Base-by-base conservation (phyloP, 371 early-diverging fungal species). In the Rhizopus microsporus region DNA sequence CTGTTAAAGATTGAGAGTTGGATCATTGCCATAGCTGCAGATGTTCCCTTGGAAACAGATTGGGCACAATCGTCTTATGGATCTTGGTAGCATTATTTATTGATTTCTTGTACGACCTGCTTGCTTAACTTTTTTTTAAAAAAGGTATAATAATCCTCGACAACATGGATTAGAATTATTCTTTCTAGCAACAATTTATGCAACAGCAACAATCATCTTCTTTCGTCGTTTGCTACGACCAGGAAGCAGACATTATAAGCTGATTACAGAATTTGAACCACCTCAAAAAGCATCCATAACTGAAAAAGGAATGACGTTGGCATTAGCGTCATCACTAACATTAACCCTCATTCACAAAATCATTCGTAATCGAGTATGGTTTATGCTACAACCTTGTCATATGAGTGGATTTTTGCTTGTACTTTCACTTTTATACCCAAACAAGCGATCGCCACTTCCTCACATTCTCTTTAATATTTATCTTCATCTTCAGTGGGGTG, bases 361-460 rank as follows among this genome's bases (percentile, higher is more conserved):
- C 57, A 57, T 75, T 30, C 75, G 83, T 12, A 71, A 72, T 23
- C 71, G 71, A 47, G 55, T 75, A 17, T 58, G 83, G 35, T 84
- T 77, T 54, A 72, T 87, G 77, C 66, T 85, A 34, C 86, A 85
- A 34, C 87, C 87, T 13, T 87, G 87, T 65, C 86, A 85, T 60
- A 77, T 85, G 76, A 82, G 79, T 42, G 81, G 80, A 12, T 47
- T 83, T 59, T 38, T 84, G 43, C 62, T 87, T 46, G 72, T 83
- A 56, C 42, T 71, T 45, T 74, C 81, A 53, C 57, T 86, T 57
- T 54, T 68, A 9, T 80, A 72, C 50, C 78, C 81, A 33, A 65
- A 76, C 59, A 69, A 78, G 13, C 56, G 58, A 44, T 78, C 79
- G 9, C 71, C 69, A 40, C 59, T 81, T 46, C 82, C 84, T 13